Percentiles rank a stretch among this genome's conserved stretches.
These are phyloP conservation scores for Musa balbisiana DNA, from an alignment of 202 grass and related monocot species.

Conservation along the genomic window DNA sequence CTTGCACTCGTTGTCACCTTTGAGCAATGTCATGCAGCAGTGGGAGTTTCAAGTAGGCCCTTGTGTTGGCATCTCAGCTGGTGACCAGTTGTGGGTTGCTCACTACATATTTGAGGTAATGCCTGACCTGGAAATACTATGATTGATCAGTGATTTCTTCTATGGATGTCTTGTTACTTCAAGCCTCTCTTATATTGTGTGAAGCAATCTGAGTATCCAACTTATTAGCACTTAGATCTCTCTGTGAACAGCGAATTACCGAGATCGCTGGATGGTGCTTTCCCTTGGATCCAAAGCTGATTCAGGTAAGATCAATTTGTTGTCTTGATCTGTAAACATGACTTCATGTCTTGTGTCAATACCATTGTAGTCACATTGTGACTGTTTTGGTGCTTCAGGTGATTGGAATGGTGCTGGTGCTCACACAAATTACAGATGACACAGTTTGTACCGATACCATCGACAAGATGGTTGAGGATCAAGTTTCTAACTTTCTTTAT, in stretches of 20 bases:
- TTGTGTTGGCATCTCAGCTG: conserved; percentile 52
- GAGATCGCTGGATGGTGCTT: conserved; percentile 68
- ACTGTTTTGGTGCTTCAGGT: conserved; percentile 22
- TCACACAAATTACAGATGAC: conserved; percentile 73
- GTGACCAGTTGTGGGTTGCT: conserved; percentile 64
- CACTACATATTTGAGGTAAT: conserved; percentile 80
- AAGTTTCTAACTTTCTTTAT: neutral
- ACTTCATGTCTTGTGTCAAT: too few species aligned
- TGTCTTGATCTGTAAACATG: too few species aligned
- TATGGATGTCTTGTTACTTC: too few species aligned
- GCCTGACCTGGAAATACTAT: too few species aligned
- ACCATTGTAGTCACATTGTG: too few species aligned
- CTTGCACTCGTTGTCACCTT: too few species aligned
- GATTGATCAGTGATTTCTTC: too few species aligned
- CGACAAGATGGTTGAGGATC: neutral
- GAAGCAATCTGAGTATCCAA: neutral
- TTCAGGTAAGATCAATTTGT: conserved; percentile 39
- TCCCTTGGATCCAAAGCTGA: conserved; percentile 75
- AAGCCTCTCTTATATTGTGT: too few species aligned
- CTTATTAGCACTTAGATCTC: neutral
- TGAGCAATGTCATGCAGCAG: conserved; percentile 18
- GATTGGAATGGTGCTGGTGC: conserved; percentile 94
- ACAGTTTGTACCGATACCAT: neutral
- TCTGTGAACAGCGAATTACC: conserved; percentile 55
- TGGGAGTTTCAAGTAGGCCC: conserved; percentile 93